phyloP scores from a whole-genome alignment of 805 yeast genomes.

The Pichia nakasei region DNA sequence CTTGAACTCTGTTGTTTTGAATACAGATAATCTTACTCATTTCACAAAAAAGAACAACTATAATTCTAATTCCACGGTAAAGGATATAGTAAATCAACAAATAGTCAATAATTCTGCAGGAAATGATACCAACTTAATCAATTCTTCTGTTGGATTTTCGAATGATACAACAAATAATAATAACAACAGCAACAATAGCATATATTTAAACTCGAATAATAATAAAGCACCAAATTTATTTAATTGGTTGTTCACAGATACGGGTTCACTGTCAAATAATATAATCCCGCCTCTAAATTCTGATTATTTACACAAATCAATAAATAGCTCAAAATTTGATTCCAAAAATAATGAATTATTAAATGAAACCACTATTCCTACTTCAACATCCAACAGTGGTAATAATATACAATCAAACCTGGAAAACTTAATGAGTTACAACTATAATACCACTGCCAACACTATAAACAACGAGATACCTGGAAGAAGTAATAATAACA shows the following conservation, averaged over 20 bases:
- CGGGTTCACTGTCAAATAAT: background rate
- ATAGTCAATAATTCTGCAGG: too few relatives aligned
- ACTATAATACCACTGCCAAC: background rate
- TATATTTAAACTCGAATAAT: background rate
- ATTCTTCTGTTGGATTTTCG: too few relatives aligned
- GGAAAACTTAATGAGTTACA: background rate
- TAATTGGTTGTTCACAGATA: slow-evolving; percentile 24
- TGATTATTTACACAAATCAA: slow-evolving; percentile 1
- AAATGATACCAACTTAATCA: too few relatives aligned
- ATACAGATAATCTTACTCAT: background rate
- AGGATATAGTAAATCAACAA: slow-evolving; percentile 18
- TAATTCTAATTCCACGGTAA: slow-evolving; percentile 13
- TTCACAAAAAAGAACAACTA: background rate
- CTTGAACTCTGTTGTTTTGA: slow-evolving; percentile 9
- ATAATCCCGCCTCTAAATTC: background rate
- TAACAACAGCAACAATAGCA: background rate
- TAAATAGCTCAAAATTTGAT: background rate
- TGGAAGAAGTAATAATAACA: slow-evolving; percentile 1
- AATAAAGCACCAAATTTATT: slow-evolving; percentile 11
- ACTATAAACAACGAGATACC: background rate
- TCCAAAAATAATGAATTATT: background rate
- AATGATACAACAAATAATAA: too few relatives aligned
- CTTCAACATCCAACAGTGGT: too few relatives aligned
- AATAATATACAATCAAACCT: too few relatives aligned
- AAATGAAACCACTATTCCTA: too few relatives aligned